Percentiles rank a stretch among this genome's conserved stretches.
Evolutionary conservation across 805 yeast species (phyloP).

Genomic region (Wickerhamomyces sydowiorum): DNA sequence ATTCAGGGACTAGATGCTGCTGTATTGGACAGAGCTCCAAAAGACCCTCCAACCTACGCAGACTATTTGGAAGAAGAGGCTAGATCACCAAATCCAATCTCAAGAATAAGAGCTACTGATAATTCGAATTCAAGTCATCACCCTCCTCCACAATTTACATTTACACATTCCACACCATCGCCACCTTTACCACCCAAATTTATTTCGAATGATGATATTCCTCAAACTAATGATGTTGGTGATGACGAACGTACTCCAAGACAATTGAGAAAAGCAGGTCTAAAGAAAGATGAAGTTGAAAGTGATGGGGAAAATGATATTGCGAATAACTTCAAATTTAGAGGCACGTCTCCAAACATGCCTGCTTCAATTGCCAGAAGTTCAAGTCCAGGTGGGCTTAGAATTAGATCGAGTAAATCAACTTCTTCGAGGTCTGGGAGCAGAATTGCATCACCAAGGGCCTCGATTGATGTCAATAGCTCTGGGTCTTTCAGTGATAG

Average conservation of each 20-base stretch:
- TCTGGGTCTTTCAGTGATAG: background rate
- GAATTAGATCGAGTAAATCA: constrained; percentile 13
- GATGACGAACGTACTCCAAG: constrained; percentile 10
- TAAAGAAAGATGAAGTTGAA: constrained; percentile 1
- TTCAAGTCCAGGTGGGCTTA: constrained; percentile 23
- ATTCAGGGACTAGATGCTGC: constrained; percentile 7
- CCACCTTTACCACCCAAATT: background rate
- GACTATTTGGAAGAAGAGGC: constrained; percentile 19
- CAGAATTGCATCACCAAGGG: constrained; percentile 11
- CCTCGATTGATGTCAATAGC: constrained; percentile 5
- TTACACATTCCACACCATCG: background rate
- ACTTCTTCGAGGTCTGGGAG: background rate
- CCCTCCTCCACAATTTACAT: background rate
- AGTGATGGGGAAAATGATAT: constrained; percentile 23
- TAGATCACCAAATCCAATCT: background rate
- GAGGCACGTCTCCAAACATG: constrained; percentile 27
- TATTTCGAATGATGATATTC: too few species aligned
- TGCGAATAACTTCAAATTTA: constrained; percentile 25
- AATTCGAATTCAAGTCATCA: background rate
- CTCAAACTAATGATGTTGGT: background rate
- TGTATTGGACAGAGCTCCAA: constrained; percentile 18
- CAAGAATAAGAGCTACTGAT: background rate
- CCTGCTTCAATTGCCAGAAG: constrained; percentile 29
- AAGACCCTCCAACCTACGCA: constrained; percentile 30
- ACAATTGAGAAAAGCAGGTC: background rate